A percentile compares a stretch with the other conserved stretches of the same genome.
Conservation (phyloP, 805 yeast species). For the Myxozyma melibiosi region DNA sequence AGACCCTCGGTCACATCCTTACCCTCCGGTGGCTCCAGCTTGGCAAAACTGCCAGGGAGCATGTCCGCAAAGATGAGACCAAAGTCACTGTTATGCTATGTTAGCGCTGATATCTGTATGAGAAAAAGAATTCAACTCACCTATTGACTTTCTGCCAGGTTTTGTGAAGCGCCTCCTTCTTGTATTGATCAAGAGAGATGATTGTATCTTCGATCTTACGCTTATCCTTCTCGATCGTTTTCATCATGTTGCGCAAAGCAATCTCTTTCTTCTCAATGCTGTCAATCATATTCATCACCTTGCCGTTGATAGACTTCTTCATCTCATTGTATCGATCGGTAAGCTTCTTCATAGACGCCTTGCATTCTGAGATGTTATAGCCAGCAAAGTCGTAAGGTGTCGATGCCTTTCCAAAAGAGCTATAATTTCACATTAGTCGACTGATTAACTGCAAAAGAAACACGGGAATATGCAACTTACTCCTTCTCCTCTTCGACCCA, state of each 20-base stretch:
- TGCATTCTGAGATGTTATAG: constrained; percentile 60
- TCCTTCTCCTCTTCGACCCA: constrained; percentile 74
- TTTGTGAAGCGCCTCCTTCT: constrained; percentile 74
- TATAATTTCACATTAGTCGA: neutral
- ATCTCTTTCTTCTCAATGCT: constrained; percentile 86
- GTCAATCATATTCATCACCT: constrained; percentile 89
- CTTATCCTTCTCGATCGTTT: constrained; percentile 86
- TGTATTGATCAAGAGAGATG: constrained; percentile 77
- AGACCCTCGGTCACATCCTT: constrained; percentile 85
- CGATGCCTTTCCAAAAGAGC: constrained; percentile 40
- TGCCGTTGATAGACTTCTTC: constrained; percentile 79
- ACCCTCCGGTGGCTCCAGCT: constrained; percentile 78
- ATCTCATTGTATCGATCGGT: constrained; percentile 63
- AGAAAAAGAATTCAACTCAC: constrained; percentile 8
- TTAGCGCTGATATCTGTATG: neutral
- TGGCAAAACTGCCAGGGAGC: constrained; percentile 86
- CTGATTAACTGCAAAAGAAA: neutral
- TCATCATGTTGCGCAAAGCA: constrained; percentile 74
- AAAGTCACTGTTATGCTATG: constrained; percentile 55
- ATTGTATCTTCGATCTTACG: constrained; percentile 87
- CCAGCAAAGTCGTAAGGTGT: constrained; percentile 41
- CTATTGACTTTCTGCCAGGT: constrained; percentile 85
- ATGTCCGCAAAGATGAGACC: constrained; percentile 88
- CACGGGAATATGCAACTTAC: neutral
- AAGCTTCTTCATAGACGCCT: constrained; percentile 58